A percentile compares a stretch with the other conserved stretches of the same genome.
Conservation (phyloP, 2,329 filamentous ascomycete species). For the Lasiodiplodia theobromae region DNA sequence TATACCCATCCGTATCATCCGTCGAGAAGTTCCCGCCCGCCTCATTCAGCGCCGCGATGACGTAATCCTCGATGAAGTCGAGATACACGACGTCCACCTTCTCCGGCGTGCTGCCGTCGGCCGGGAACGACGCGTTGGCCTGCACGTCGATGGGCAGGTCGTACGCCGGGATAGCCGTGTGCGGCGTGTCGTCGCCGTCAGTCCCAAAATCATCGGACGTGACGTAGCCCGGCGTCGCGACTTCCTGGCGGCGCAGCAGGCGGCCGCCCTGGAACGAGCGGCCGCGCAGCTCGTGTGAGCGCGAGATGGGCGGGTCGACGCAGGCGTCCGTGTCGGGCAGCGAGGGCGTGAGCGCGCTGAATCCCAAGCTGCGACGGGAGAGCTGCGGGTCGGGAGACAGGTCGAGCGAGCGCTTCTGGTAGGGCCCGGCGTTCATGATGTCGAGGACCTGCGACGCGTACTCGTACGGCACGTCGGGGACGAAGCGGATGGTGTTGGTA, state of each 20-base stretch:
- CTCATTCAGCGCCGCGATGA: slow-evolving; percentile 46
- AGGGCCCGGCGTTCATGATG: slow-evolving; percentile 55
- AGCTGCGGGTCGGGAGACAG: slow-evolving; percentile 36
- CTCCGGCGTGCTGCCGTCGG: slow-evolving; percentile 50
- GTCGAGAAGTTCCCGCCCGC: slow-evolving; percentile 43
- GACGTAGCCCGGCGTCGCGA: slow-evolving; percentile 56
- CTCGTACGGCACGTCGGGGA: slow-evolving; percentile 60
- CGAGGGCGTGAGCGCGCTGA: slow-evolving; percentile 4
- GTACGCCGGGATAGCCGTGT: slow-evolving; percentile 57
- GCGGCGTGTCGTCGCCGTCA: slow-evolving; percentile 64
- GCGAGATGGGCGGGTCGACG: slow-evolving; percentile 54
- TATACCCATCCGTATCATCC: slow-evolving; percentile 46
- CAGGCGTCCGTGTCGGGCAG: slow-evolving; percentile 54
- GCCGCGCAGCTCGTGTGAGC: slow-evolving; percentile 35
- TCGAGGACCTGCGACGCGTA: slow-evolving; percentile 50
- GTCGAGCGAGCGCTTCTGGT: slow-evolving; percentile 43
- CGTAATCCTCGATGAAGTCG: slow-evolving; percentile 54
- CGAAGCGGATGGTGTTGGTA: slow-evolving; percentile 60
- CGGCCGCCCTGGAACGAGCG: slow-evolving; percentile 47
- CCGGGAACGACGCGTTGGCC: slow-evolving; percentile 57
- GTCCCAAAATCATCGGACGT: slow-evolving; percentile 65
- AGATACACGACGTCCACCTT: slow-evolving; percentile 62
- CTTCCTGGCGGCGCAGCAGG: slow-evolving; percentile 58
- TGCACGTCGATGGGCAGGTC: slow-evolving; percentile 59
- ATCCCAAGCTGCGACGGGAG: slow-evolving; percentile 40